Conservation (phyloP, 2,329 filamentous ascomycete species). For the Reticulascus tulasneorum region DNA sequence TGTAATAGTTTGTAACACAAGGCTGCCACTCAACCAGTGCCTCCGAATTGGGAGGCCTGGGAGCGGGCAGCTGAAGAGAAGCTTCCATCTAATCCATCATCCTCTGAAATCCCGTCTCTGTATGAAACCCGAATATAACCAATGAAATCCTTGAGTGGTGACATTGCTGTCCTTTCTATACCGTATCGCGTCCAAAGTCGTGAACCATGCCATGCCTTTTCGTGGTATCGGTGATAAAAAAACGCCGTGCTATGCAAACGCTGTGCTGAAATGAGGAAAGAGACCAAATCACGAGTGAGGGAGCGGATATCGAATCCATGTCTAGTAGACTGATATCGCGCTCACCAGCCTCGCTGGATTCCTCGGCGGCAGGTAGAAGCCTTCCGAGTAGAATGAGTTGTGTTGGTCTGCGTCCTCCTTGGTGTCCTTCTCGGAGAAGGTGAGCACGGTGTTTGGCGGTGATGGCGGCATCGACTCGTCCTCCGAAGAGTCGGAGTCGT, state of each 20-base stretch:
- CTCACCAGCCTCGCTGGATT: constrained; percentile 49
- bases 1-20: constrained; percentile 13
- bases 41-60: constrained; percentile 8
- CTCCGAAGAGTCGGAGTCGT: constrained; percentile 65
- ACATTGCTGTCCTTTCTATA: constrained; percentile 12
- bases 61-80: constrained; percentile 14
- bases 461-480: constrained; percentile 72
- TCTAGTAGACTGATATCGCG: constrained; percentile 54
- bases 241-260: constrained; percentile 24
- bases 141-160: constrained; percentile 6
- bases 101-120: constrained; percentile 8
- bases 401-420: constrained; percentile 34
- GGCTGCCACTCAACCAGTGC: constrained; percentile 11
- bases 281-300: constrained; percentile 13
- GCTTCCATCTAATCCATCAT: constrained; percentile 7
- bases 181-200: constrained; percentile 4
- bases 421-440: constrained; percentile 56
- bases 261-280: constrained; percentile 11
- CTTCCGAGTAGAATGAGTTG: constrained; percentile 44
- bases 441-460: constrained; percentile 54
- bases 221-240: constrained; percentile 19
- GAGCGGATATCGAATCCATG: constrained; percentile 9
- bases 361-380: constrained; percentile 50
- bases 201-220: constrained; percentile 10
- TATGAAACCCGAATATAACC: constrained; percentile 6